phyloP scores from a whole-genome alignment of 371 early-diverging fungal genomes.

The Mucor lusitanicus region DNA sequence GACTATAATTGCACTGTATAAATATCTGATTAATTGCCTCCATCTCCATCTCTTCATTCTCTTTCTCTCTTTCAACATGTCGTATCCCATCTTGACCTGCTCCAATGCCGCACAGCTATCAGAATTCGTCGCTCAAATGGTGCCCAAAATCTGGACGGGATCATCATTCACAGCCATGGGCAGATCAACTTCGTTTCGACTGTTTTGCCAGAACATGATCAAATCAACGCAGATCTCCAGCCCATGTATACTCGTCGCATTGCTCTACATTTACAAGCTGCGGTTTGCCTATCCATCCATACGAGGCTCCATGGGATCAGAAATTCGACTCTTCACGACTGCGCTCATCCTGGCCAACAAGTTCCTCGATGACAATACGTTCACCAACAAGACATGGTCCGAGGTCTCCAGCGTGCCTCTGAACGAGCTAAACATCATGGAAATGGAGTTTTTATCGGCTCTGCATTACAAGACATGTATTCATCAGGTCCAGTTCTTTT shows the following conservation, averaged over 20 bases:
- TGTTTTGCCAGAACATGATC: conserved; percentile 50
- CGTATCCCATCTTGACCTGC: conserved; percentile 12
- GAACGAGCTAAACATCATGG: conserved; percentile 68
- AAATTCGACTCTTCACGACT: conserved; percentile 62
- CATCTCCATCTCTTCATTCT: neutral
- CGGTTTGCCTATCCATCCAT: conserved; percentile 35
- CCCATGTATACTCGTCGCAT: conserved; percentile 34
- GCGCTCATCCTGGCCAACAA: conserved; percentile 65
- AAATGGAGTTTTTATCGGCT: conserved; percentile 66
- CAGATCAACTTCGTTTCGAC: conserved; percentile 28
- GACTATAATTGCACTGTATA: neutral
- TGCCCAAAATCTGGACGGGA: conserved; percentile 53
- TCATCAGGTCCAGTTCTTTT: conserved; percentile 29
- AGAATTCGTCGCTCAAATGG: conserved; percentile 45
- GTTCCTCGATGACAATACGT: conserved; percentile 70
- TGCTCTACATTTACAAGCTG: conserved; percentile 41
- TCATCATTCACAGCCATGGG: conserved; percentile 19
- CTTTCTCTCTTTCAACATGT: neutral
- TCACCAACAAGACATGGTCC: conserved; percentile 70
- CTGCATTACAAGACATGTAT: conserved; percentile 49
- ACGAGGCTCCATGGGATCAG: conserved; percentile 50
- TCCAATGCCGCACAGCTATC: conserved; percentile 37
- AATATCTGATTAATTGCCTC: neutral
- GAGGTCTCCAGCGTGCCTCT: conserved; percentile 64
- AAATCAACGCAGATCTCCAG: conserved; percentile 41